Base-by-base conservation (phyloP, 2,329 filamentous ascomycete genomes). In the Calonectria henricotiae region DNA sequence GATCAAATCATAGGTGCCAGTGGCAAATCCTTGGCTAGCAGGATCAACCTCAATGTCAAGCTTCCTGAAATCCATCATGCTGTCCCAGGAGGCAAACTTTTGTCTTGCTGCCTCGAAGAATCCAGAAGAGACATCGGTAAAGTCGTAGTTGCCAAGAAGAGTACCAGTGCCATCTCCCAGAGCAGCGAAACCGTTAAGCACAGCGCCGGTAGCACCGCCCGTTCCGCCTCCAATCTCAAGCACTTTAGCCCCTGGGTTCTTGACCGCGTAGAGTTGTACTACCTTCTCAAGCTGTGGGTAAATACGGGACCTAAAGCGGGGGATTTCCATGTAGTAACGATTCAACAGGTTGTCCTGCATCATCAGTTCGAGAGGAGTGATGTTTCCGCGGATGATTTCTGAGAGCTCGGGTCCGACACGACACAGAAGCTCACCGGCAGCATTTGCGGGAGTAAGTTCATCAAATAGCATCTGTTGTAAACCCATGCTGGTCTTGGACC, bases 31-130 rank as follows among this genome's bases (percentile, higher is more conserved):
- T 37, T 58, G 51, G 12, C 35, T 15, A 3, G 32, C 35, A 9
- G 51, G 51, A 23, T 58, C 51, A 58, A 39, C 35, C 20, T 58
- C 51, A 20, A 58, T 58, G n/a, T 58, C 51, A 7, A 58, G 51
- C 13, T 58, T 58, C 32, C 39, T 58, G 7, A 58, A 58, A 9
- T 58, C 51, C 51, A 58, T 58, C 51, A 58, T 17, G 8, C 23
- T 39, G 15, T 39, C 35, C 51, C 51, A 58, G 3, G n/a, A 11
- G 6, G 51, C 51, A 41, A 58, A 58, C 9, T 58, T 58, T 17
- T 58, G 51, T 17, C 51, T 58, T 27, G 30, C 51, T 2, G 51
- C 51, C n/a, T 58, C 51, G 15, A 58, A 58, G 51, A 58, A 58
- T 4, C 51, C 51, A 2, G 51, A 58, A 5, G 51, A 58, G 5